These are phyloP conservation scores for Aurinia saxatilis DNA, from an alignment of 345 rosid genomes.

Conservation along the genomic window DNA sequence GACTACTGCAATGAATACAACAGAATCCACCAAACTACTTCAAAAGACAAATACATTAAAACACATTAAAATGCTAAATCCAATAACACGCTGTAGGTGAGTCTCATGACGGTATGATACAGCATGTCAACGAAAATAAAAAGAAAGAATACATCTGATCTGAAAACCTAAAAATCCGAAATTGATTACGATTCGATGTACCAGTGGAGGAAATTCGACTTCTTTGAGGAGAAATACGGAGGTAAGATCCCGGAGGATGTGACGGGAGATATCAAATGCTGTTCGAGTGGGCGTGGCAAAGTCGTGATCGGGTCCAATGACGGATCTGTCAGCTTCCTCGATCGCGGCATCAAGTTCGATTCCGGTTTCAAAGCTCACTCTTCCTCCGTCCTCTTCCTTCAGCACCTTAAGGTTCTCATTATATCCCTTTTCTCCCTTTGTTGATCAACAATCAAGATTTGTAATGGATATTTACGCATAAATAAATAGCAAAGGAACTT, in stretches of 20 bases:
- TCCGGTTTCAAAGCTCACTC: slow-evolving; percentile 81
- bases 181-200: slow-evolving; percentile 43
- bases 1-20: too few relatives aligned
- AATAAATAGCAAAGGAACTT: slow-evolving; percentile 97
- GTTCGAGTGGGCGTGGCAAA: slow-evolving; percentile 98
- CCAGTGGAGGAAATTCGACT: slow-evolving; percentile 96
- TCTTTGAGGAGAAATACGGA: slow-evolving; percentile 95
- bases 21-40: too few relatives aligned
- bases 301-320: slow-evolving; percentile 82
- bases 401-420: slow-evolving; percentile 73
- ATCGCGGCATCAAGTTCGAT: slow-evolving; percentile 93
- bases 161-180: background rate
- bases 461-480: too few relatives aligned
- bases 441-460: too few relatives aligned
- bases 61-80: too few relatives aligned
- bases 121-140: too few relatives aligned
- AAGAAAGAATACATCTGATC: too few relatives aligned
- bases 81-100: too few relatives aligned
- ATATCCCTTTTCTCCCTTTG: background rate
- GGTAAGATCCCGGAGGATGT: slow-evolving; percentile 92
- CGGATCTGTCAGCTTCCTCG: slow-evolving; percentile 77
- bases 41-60: too few relatives aligned
- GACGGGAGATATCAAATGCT: slow-evolving; percentile 57
- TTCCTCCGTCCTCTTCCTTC: slow-evolving; percentile 77
- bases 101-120: too few relatives aligned